Conservation (phyloP, 306 rosid species). For the Cyclanthera cordifolia region DNA sequence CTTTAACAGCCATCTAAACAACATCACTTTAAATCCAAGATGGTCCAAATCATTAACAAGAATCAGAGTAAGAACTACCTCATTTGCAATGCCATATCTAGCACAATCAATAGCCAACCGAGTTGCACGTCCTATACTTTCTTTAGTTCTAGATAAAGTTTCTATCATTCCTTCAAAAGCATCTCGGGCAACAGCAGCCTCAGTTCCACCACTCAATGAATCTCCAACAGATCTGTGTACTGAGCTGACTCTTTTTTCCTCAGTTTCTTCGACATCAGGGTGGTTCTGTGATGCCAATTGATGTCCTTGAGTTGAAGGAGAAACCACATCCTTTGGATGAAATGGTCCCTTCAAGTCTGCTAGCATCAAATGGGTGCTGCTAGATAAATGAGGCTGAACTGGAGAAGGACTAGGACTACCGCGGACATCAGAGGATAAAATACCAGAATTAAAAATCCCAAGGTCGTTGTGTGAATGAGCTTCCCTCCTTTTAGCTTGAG, state of each 20-base stretch:
- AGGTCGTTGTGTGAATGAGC: constrained; percentile 46
- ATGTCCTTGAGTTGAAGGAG: constrained; percentile 50
- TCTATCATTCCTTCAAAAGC: constrained; percentile 99
- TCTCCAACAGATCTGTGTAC: constrained; percentile 55
- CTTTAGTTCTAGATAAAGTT: constrained; percentile 96
- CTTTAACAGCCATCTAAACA: not conserved
- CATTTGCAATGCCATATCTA: constrained; percentile 89
- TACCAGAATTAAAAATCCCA: constrained; percentile 32
- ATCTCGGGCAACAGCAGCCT: constrained; percentile 99
- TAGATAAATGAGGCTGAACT: constrained; percentile 41
- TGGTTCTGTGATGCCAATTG: constrained; percentile 39
- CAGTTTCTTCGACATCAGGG: constrained; percentile 58
- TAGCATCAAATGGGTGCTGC: constrained; percentile 28
- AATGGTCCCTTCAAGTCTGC: constrained; percentile 48
- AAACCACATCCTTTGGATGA: constrained; percentile 34
- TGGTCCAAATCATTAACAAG: too few species aligned
- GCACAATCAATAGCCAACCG: constrained; percentile 99
- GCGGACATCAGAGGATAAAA: constrained; percentile 29
- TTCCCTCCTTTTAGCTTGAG: constrained; percentile 79
- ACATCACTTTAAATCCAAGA: not conserved
- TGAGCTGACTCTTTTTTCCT: constrained; percentile 66
- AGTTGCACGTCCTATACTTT: constrained; percentile 96
- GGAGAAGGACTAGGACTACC: constrained; percentile 73
- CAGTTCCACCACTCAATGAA: constrained; percentile 90
- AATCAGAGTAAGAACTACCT: constrained; percentile 36